A percentile compares a stretch with the other conserved stretches of the same genome.
Evolutionary conservation across 495 filamentous ascomycete species (phyloP).

Genomic region (Penicillium bialowiezense): DNA sequence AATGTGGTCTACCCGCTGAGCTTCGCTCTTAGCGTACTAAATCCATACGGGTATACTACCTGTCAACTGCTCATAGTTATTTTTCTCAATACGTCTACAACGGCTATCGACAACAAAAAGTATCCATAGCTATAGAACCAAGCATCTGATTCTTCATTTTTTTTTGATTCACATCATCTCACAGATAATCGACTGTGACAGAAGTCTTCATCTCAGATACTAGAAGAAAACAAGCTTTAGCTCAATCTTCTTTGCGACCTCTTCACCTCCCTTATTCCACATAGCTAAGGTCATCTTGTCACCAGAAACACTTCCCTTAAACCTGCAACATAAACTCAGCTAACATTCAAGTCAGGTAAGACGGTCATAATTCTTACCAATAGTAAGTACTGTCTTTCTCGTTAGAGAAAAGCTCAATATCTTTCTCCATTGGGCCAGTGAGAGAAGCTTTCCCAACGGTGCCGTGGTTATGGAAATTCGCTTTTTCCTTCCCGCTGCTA

Average conservation of each 20-base stretch:
- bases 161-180: no score
- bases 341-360: neutral
- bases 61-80: no score
- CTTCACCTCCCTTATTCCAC: neutral
- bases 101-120: no score
- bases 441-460: neutral
- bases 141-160: no score
- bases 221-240: neutral
- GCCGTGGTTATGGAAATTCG: neutral
- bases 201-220: no score
- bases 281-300: neutral
- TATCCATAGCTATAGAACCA: no score
- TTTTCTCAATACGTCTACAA: no score
- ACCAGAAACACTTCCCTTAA: neutral
- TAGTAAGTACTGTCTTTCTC: neutral
- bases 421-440: neutral
- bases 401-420: neutral
- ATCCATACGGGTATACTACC: no score
- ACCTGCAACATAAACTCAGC: neutral
- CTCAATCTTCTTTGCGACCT: conserved; percentile 6
- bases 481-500: neutral
- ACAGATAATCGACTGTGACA: no score
- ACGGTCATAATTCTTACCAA: neutral
- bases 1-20: no score
- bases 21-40: no score